These are phyloP conservation scores for Saturnispora silvae DNA, from an alignment of 805 yeast species.

Conservation along the genomic window DNA sequence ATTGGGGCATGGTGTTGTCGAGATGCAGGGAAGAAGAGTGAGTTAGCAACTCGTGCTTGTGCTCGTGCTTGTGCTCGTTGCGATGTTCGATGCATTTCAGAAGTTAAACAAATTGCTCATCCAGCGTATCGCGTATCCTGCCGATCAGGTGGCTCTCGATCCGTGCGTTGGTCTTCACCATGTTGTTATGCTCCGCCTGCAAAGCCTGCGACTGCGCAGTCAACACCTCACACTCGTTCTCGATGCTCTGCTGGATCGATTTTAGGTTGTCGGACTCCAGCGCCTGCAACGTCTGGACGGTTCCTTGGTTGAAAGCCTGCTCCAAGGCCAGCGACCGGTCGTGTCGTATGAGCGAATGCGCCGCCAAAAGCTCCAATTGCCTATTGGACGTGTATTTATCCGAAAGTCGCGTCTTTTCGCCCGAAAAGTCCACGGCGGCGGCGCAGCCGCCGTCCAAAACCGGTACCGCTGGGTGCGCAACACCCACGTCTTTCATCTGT, in stretches of 20 bases:
- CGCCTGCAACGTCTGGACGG: conserved; percentile 1
- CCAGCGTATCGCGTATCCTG: conserved; percentile 1
- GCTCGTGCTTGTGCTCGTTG: too few species aligned
- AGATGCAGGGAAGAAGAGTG: too few species aligned
- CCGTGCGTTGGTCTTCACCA: too few species aligned
- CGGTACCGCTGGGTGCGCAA: neutral
- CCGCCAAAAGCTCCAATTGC: conserved; percentile 11
- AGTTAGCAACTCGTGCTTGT: too few species aligned
- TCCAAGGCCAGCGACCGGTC: conserved; percentile 4
- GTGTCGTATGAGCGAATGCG: conserved; percentile 12
- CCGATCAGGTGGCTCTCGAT: neutral
- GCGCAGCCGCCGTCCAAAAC: neutral
- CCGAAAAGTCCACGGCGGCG: neutral
- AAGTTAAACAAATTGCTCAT: conserved; percentile 1
- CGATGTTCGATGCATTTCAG: too few species aligned
- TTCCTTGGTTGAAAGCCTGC: neutral
- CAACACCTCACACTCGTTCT: conserved; percentile 15
- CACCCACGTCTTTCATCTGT: neutral
- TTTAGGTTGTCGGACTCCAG: conserved; percentile 3
- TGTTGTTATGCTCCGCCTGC: neutral
- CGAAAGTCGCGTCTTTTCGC: neutral
- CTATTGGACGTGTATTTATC: conserved; percentile 9
- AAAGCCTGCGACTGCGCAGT: conserved; percentile 35
- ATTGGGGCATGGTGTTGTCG: neutral
- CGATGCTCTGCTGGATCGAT: neutral